These are phyloP conservation scores for Sarocladium brachiariae DNA, from an alignment of 2,329 filamentous ascomycete species.

Conservation along the genomic window DNA sequence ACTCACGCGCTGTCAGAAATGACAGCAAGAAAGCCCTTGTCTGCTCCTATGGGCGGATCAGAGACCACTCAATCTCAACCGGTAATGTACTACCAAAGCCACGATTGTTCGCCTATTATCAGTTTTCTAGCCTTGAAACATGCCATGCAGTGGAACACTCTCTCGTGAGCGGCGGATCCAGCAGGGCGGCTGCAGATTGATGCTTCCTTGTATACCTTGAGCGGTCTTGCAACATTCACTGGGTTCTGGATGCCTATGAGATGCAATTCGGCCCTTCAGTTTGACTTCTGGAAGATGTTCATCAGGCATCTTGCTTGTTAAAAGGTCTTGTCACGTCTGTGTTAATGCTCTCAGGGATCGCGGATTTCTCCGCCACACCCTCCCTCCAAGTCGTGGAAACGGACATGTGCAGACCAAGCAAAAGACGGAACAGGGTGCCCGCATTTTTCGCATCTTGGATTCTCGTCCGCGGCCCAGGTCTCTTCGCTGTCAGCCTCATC, in stretches of 20 bases:
- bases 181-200: neutral
- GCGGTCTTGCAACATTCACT: neutral
- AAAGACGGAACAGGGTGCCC: constrained; percentile 49
- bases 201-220: too few relatives aligned
- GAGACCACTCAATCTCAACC: neutral
- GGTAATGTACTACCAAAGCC: neutral
- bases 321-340: neutral
- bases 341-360: neutral
- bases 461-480: constrained; percentile 25
- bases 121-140: neutral
- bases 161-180: neutral
- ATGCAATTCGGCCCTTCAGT: constrained; percentile 1
- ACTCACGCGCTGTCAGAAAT: neutral
- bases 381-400: constrained; percentile 28
- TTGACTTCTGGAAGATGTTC: neutral
- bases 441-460: constrained; percentile 38
- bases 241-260: neutral
- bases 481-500: constrained; percentile 23
- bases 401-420: constrained; percentile 48
- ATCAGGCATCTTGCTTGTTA: neutral
- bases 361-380: neutral
- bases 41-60: neutral
- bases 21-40: neutral
- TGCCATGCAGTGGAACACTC: neutral
- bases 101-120: neutral